Base-by-base conservation (phyloP, 2,329 filamentous ascomycete genomes). In the Knoxdaviesia capensis region DNA sequence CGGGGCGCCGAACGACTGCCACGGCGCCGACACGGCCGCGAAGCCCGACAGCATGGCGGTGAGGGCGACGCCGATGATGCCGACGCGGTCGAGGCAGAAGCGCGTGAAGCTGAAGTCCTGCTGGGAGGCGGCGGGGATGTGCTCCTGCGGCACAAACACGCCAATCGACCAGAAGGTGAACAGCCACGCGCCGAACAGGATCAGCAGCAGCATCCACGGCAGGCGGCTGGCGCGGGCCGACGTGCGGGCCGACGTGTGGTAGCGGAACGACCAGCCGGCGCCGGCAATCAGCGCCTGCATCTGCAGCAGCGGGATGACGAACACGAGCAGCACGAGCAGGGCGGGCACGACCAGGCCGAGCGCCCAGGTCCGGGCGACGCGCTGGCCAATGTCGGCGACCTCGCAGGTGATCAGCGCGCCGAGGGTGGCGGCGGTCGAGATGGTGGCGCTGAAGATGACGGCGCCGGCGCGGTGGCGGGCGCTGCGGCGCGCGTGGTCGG, bases 11-110 rank as follows among this genome's bases (percentile, higher is more conserved):
- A 92, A 84, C 1, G 74, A 83, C 53, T 92, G 80, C 83, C 85
- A 93, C 1, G 86, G 75, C 1, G 81, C 80, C 29, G 81, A 87
- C 33, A 92, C 80, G n/a, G 83, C 83, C 5, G 85, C 85, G 52
- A 92, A 93, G 0, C 85, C 85, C 6, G 84, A 84, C n/a, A 93
- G 64, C 9, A 87, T 68, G 10, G 84, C 85, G 83, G 93, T 92
- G 42, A 90, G 61, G 39, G 80, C 77, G 43, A 90, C 85, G 4
- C 85, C 85, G 47, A 92, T 84, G 36, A 93, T 78, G 8, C 84
- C 85, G 30, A 93, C 76, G 38, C 85, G 60, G 54, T 77, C 73
- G 34, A 79, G 59, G 48, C 72, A 77, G 6, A 67, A 73, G 37
- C 67, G 59, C 10, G 64, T 64, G 9, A 60, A 51, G 20, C 50